A percentile compares a stretch with the other conserved stretches of the same genome.
Evolutionary conservation across 1,284 basidiomycete species (phyloP).

Genomic region (Trametes hirsuta): DNA sequence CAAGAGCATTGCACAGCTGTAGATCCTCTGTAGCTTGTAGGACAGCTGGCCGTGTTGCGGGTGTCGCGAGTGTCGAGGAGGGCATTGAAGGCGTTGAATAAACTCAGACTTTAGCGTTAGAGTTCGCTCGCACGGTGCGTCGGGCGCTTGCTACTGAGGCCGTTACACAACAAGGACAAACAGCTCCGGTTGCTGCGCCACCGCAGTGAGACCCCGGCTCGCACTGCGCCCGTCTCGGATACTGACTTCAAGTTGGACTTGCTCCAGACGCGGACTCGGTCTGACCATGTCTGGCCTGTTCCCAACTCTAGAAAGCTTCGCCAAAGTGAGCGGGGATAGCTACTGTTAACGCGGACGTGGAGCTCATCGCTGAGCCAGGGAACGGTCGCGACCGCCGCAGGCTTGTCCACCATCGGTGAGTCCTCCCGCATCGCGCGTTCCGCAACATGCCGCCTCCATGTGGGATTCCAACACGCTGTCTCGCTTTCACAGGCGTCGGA

Average conservation of each 20-base stretch:
- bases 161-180: conserved; percentile 20
- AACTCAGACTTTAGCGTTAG: conserved; percentile 14
- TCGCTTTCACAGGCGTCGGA: conserved; percentile 55
- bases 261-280: neutral
- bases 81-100: conserved; percentile 4
- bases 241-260: neutral
- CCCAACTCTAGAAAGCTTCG: conserved; percentile 62
- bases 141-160: conserved; percentile 1
- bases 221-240: neutral
- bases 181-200: neutral
- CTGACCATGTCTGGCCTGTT: conserved; percentile 38
- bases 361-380: conserved; percentile 47
- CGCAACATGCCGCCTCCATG: neutral
- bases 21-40: neutral
- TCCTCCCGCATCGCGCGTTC: conserved; percentile 2
- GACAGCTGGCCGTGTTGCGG: neutral
- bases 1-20: too few species aligned
- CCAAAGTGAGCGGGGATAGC: conserved; percentile 51
- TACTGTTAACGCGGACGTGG: neutral
- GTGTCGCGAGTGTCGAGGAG: neutral
- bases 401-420: conserved; percentile 67
- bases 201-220: neutral
- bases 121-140: conserved; percentile 11
- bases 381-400: conserved; percentile 68
- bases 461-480: conserved; percentile 9